Evolutionary conservation across 2,329 filamentous ascomycete genomes (phyloP).

Genomic region (Aurifilum marmelostoma): DNA sequence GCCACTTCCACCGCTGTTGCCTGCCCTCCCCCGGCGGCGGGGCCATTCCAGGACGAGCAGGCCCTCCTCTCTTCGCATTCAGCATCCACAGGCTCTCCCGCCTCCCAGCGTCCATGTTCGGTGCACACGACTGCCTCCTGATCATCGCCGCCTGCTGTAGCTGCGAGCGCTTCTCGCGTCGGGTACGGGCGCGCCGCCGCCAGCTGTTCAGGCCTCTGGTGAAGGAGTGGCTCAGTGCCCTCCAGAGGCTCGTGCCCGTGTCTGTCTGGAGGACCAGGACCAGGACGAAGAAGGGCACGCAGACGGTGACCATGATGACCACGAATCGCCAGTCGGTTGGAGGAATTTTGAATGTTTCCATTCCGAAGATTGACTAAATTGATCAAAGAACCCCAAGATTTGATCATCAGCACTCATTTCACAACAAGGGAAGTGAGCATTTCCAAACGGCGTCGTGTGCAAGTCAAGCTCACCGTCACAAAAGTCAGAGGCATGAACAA

Average conservation of each 20-base stretch:
- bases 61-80: constrained; percentile 2
- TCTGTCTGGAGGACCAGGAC: constrained; percentile 51
- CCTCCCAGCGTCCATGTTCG: not conserved
- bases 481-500: constrained; percentile 66
- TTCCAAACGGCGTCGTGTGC: not conserved
- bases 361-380: constrained; percentile 57
- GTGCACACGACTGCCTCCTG: constrained; percentile 28
- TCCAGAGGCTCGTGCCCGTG: constrained; percentile 37
- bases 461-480: constrained; percentile 50
- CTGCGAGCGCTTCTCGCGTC: constrained; percentile 27
- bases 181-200: constrained; percentile 16
- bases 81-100: constrained; percentile 2
- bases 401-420: not conserved
- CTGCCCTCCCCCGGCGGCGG: not conserved
- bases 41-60: not conserved
- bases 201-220: constrained; percentile 21
- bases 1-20: not conserved
- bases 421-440: too few relatives aligned
- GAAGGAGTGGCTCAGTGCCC: constrained; percentile 22
- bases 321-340: constrained; percentile 50
- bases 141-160: constrained; percentile 28
- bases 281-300: constrained; percentile 53
- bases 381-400: too few relatives aligned
- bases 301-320: constrained; percentile 64
- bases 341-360: constrained; percentile 49